A percentile compares a stretch with the other conserved stretches of the same genome.
Conservation (phyloP, 352 stramenopile species). For the Phytophthora rubi region DNA sequence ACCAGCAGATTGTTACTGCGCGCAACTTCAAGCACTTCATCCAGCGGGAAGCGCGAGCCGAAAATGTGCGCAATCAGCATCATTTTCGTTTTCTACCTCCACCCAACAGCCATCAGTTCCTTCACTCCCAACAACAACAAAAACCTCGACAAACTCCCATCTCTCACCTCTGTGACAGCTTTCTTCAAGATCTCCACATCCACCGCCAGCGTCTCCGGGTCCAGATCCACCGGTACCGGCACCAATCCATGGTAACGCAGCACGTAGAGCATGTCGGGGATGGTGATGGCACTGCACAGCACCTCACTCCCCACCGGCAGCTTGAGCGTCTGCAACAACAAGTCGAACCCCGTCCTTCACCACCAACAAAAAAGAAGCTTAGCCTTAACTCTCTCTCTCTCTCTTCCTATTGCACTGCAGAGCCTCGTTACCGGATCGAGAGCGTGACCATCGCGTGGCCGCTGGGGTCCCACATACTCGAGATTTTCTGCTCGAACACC, state of each 20-base stretch:
- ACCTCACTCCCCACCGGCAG: conserved; percentile 74
- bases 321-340: conserved; percentile 77
- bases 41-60: conserved; percentile 65
- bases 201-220: conserved; percentile 67
- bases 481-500: conserved; percentile 57
- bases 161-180: conserved; percentile 49
- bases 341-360: conserved; percentile 79
- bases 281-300: conserved; percentile 84
- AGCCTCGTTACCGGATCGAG: conserved; percentile 60
- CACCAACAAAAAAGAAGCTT: conserved; percentile 2
- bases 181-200: conserved; percentile 53
- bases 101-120: conserved; percentile 7
- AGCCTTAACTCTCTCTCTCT: not conserved
- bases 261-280: conserved; percentile 87
- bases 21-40: conserved; percentile 59
- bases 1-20: conserved; percentile 60
- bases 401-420: not conserved
- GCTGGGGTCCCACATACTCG: conserved; percentile 59
- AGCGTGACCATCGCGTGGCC: conserved; percentile 72
- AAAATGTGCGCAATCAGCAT: conserved; percentile 88
- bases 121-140: not conserved
- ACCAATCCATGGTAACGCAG: conserved; percentile 79
- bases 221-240: conserved; percentile 73
- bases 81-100: conserved; percentile 59
- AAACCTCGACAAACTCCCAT: not conserved